Evolutionary conservation across 495 filamentous ascomycete genomes (phyloP).

Genomic region (Terfezia claveryi): DNA sequence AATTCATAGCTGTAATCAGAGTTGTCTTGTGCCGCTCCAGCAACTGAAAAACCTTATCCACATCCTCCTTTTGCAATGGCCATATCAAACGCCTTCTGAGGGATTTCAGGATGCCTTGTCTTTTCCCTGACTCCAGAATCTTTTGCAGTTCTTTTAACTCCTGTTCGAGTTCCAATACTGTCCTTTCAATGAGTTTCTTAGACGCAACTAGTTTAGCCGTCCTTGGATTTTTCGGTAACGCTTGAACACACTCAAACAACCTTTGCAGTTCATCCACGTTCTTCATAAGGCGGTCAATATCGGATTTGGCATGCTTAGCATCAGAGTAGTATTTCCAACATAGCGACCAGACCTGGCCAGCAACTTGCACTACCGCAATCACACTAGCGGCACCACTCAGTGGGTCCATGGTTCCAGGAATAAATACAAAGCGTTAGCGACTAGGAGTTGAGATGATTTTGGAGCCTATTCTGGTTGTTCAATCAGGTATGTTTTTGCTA

Average conservation of each 20-base stretch:
- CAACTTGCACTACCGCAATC: constrained; percentile 22
- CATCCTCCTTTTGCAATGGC: no score
- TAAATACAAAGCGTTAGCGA: no score
- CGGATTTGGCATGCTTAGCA: constrained; percentile 21
- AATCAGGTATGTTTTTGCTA: no score
- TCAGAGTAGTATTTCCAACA: constrained; percentile 17
- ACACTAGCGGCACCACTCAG: no score
- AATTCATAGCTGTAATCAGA: no score
- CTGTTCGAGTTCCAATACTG: constrained; percentile 6
- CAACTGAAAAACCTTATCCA: no score
- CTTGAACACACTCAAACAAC: constrained; percentile 11
- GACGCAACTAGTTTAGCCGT: not conserved
- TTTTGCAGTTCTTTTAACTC: constrained; percentile 4
- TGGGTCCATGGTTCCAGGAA: constrained; percentile 1
- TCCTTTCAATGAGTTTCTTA: not conserved
- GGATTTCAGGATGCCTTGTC: not conserved
- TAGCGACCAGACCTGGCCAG: constrained; percentile 14
- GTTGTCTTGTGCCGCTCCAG: no score
- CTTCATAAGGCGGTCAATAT: constrained; percentile 19
- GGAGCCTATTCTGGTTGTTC: no score
- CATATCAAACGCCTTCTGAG: not conserved
- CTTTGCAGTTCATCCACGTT: constrained; percentile 11
- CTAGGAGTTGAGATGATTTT: no score
- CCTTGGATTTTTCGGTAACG: not conserved
- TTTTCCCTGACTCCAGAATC: constrained; percentile 1